Evolutionary conservation across 805 yeast species (phyloP).

Genomic region (Diddensiella caesifluorescens): DNA sequence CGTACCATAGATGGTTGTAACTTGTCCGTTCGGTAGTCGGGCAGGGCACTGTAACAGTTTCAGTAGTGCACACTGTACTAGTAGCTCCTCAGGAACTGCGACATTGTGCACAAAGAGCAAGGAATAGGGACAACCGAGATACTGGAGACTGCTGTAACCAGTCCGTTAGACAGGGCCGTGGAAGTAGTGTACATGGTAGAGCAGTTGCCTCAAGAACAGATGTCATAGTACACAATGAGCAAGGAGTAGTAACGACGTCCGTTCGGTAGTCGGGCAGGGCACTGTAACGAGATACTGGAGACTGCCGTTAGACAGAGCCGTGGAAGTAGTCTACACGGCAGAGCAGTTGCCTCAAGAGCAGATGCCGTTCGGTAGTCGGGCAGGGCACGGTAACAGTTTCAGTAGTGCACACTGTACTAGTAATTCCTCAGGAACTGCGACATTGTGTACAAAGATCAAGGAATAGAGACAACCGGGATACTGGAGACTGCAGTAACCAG

Average conservation of each 20-base stretch:
- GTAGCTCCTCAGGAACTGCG: too few relatives aligned
- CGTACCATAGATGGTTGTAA: neutral
- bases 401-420: neutral
- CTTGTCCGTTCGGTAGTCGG: neutral
- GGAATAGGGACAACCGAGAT: neutral
- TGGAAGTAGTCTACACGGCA: too few relatives aligned
- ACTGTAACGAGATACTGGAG: neutral
- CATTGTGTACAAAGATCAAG: neutral
- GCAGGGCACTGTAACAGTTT: constrained; percentile 1
- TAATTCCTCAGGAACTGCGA: too few relatives aligned
- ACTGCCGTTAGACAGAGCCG: too few relatives aligned
- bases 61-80: neutral
- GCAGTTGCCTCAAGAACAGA: too few relatives aligned
- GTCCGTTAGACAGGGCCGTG: too few relatives aligned
- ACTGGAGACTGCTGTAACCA: neutral
- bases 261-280: neutral
- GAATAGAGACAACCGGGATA: neutral
- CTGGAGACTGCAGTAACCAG: neutral
- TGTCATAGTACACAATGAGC: too few relatives aligned
- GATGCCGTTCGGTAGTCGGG: neutral
- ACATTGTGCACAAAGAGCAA: neutral
- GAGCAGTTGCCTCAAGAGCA: too few relatives aligned
- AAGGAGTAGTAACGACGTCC: too few relatives aligned
- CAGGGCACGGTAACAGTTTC: constrained; percentile 1
- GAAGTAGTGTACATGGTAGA: too few relatives aligned